Evolutionary conservation across 139 green algal species (phyloP), one percentile per base, ranked within the genome.

Genomic region (Pleodorina starrii): DNA sequence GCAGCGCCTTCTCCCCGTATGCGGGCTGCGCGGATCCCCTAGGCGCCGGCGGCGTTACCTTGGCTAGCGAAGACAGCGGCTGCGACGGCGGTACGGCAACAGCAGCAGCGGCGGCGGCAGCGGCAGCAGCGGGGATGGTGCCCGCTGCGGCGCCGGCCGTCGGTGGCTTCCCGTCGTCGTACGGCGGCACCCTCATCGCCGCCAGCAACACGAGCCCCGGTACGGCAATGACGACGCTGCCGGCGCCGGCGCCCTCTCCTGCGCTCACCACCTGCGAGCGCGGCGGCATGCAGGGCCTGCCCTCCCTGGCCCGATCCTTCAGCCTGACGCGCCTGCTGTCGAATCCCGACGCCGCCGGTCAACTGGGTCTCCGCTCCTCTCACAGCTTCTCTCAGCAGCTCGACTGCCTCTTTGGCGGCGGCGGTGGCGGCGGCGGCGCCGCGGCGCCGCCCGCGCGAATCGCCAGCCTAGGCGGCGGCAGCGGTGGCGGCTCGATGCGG

Each of bases 311-410:
- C 29, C 19, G 48, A 0, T 71, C 76, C 50, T 46, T 84, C 48
- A 68, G 44, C 17, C 76, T 84, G 6, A 35, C 48, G 6, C 76
- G 76, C 3, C 76, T 84, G 48, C 76, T 84, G 76, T 84, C 76
- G 6, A 32, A 71, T 5, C 32, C 32, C 48, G 7, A 2, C 35
- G 16, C 48, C 32, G 17, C 32, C 32, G 25, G 0, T 1, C 43
- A 40, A 23, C 32, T 50, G 21, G 44, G 9, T 3, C 36, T 43
- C 44, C 74, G 27, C 29, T 44, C 29, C 74, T 63, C 44, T n/a
- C 21, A 16, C 72, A 82, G 44, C 74, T 44, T 82, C 1, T 63
- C 74, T 6, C 74, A 82, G 74, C 44, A 25, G 27, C 44, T 82
- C 27, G 74, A 82, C n/a, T n/a, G n/a, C n/a, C n/a, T n/a, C 71